A percentile compares a stretch with the other conserved stretches of the same genome.
Conservation (phyloP, 192 early-diverging fungal genomes). For the Entomortierella chlamydospora region DNA sequence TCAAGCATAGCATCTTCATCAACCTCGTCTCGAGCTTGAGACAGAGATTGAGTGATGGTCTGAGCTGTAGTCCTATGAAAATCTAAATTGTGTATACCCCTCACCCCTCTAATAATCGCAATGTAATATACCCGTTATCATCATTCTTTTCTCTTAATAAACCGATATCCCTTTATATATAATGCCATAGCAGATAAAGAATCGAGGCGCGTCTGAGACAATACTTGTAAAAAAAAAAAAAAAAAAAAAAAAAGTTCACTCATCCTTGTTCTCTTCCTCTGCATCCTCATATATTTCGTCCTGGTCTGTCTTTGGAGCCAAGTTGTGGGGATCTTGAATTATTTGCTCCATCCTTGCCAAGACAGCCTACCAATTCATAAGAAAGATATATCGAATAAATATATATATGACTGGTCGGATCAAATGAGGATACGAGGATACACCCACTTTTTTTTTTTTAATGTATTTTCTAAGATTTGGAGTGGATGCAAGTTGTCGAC, state of each 20-base stretch:
- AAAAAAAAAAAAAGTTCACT: no score
- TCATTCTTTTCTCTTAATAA: no score
- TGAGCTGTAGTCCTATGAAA: no score
- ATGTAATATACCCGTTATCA: not conserved
- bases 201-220: no score
- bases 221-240: no score
- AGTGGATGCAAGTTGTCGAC: not conserved
- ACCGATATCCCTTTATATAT: no score
- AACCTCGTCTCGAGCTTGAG: not conserved
- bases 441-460: not conserved
- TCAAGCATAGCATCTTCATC: not conserved
- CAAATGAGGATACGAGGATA: no score
- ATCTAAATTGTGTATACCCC: no score
- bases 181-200: no score
- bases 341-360: conserved; percentile 45
- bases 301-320: conserved; percentile 14
- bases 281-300: conserved; percentile 31
- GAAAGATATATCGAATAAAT: not conserved
- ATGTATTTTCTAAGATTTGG: not conserved
- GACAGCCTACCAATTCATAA: conserved; percentile 12
- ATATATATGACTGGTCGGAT: not conserved
- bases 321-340: conserved; percentile 33
- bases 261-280: conserved; percentile 16
- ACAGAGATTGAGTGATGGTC: no score
- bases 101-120: no score